Conservation (phyloP, 345 rosid species). For the Eucalyptus caleyi region DNA sequence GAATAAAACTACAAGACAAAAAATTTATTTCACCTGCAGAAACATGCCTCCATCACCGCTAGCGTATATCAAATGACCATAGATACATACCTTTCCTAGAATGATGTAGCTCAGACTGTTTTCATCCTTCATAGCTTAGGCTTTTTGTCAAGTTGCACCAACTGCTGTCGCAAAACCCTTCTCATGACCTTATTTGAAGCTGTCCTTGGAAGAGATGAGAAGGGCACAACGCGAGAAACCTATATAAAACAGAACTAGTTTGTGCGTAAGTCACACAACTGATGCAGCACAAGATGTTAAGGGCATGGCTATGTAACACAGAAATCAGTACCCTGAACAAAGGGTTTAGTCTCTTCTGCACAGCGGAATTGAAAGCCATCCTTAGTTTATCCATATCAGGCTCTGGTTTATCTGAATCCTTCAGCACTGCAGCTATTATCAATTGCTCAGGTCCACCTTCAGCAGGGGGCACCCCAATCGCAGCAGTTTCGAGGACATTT, state of each 20-base stretch:
- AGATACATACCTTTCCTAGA: background rate
- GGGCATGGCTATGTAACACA: background rate
- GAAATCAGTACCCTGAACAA: slow-evolving; percentile 51
- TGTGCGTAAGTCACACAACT: background rate
- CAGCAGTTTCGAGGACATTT: slow-evolving; percentile 78
- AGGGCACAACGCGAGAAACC: slow-evolving; percentile 50
- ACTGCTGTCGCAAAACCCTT: slow-evolving; percentile 68
- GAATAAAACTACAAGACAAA: background rate
- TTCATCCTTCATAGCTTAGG: slow-evolving; percentile 38
- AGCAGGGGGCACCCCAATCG: slow-evolving; percentile 86
- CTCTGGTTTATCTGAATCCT: slow-evolving; percentile 6
- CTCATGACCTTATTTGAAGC: slow-evolving; percentile 96
- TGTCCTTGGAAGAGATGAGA: slow-evolving; percentile 74
- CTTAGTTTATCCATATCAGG: slow-evolving; percentile 39
- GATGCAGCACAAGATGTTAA: background rate
- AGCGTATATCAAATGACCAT: background rate
- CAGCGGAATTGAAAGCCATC: slow-evolving; percentile 63
- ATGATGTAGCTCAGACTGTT: background rate
- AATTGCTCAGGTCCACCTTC: slow-evolving; percentile 86
- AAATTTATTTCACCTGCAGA: background rate
- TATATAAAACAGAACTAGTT: slow-evolving; percentile 4
- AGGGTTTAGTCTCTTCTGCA: slow-evolving; percentile 86
- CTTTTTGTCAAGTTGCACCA: slow-evolving; percentile 28
- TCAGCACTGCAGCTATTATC: slow-evolving; percentile 70
- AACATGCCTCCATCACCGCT: background rate